Evolutionary conservation across 345 rosid genomes (phyloP).

Genomic region (Murraya koenigii): DNA sequence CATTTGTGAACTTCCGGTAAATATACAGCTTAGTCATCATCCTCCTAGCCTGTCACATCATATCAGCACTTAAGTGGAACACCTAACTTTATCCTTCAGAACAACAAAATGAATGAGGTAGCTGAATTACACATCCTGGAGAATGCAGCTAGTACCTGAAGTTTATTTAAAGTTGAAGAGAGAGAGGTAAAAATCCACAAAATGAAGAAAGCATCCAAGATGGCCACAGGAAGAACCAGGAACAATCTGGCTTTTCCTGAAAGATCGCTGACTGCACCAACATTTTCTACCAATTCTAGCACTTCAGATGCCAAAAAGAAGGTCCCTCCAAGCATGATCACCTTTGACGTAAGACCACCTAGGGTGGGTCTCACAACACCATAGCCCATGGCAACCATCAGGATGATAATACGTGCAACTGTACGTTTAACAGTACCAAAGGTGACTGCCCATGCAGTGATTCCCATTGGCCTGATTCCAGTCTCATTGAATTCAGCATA

Average conservation of each 20-base stretch:
- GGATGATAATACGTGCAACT: conserved; percentile 68
- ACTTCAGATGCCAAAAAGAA: conserved; percentile 88
- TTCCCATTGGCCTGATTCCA: conserved; percentile 82
- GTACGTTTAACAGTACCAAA: conserved; percentile 79
- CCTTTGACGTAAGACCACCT: conserved; percentile 90
- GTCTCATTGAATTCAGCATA: conserved; percentile 85
- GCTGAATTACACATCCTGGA: background rate
- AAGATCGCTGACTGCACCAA: conserved; percentile 83
- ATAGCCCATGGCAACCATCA: conserved; percentile 93
- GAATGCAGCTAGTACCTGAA: conserved; percentile 55
- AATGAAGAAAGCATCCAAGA: conserved; percentile 93
- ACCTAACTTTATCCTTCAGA: background rate
- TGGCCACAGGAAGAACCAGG: conserved; percentile 77
- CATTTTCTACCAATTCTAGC: conserved; percentile 91
- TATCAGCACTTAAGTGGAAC: background rate
- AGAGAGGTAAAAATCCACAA: conserved; percentile 95
- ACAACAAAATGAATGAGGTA: background rate
- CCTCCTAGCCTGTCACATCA: conserved; percentile 62
- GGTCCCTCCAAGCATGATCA: conserved; percentile 80
- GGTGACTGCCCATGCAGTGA: conserved; percentile 90
- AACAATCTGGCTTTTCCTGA: conserved; percentile 89
- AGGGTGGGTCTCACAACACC: conserved; percentile 98
- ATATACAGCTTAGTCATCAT: conserved; percentile 82
- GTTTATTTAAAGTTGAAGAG: conserved; percentile 84
- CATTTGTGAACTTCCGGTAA: conserved; percentile 94